Base-by-base conservation (phyloP, 495 filamentous ascomycete genomes). In the Lepraria neglecta region DNA sequence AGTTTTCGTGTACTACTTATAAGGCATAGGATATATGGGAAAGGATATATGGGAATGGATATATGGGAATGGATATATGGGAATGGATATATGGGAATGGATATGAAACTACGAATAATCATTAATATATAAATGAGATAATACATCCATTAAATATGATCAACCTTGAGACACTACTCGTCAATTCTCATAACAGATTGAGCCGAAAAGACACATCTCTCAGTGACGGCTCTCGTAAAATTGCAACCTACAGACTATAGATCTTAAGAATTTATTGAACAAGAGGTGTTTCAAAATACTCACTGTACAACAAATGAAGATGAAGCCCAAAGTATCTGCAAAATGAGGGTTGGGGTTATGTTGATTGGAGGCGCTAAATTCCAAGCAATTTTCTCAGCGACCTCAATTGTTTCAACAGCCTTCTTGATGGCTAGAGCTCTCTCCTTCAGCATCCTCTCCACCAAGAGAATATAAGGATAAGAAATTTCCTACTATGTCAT, bases 1-100 rank as follows among this genome's bases (percentile, higher is more conserved):
- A 35, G 64, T 46, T n/a, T 46, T 62, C 28, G 59, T 65, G 38
- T 62, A 57, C 28, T 62, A 59, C 53, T 35, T 62, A 43, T 65
- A 65, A 46, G 42, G 17, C 19, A 21, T 48, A 21, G 19, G 43
- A 35, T 33, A n/a, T n/a, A n/a, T n/a, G n/a, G n/a, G n/a, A n/a
- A n/a, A n/a, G n/a, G n/a, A n/a, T n/a, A n/a, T n/a, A n/a, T n/a
- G n/a, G n/a, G n/a, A n/a, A n/a, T n/a, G n/a, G n/a, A n/a, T n/a
- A n/a, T n/a, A n/a, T n/a, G n/a, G n/a, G n/a, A n/a, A n/a, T n/a
- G n/a, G n/a, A n/a, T n/a, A n/a, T n/a, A n/a, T n/a, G n/a, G n/a
- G n/a, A n/a, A n/a, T n/a, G n/a, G n/a, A n/a, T n/a, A 30, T 21
- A 33, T 6, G 43, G 24, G 31, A 45, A 21, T 38, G 42, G 40